Conservation (phyloP, 129 eudicot species). For the Arctium minus region DNA sequence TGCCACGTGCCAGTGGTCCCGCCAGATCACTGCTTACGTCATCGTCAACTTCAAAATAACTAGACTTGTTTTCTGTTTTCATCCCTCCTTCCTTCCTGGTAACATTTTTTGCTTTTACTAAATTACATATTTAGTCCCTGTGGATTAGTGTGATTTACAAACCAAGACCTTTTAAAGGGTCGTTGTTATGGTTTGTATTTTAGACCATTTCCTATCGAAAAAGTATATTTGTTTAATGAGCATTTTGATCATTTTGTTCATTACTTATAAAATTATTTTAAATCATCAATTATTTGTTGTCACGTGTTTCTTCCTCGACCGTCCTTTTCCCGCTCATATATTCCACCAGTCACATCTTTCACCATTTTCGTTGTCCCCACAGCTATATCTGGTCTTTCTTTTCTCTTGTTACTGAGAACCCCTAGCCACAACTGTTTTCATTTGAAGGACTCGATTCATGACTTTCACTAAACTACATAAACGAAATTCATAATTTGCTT, state of each 20-base stretch:
- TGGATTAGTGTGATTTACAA: not conserved
- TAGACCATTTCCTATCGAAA: not conserved
- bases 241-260: not conserved
- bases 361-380: not conserved
- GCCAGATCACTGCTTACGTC: not conserved
- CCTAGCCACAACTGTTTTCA: not conserved
- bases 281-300: not conserved
- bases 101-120: not conserved
- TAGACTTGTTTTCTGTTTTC: not conserved
- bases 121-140: not conserved
- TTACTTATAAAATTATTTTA: not conserved
- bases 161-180: not conserved
- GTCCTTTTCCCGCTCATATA: not conserved
- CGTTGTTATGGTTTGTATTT: not conserved
- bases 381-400: not conserved
- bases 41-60: not conserved
- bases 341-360: not conserved
- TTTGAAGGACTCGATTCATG: not conserved
- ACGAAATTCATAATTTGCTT: too few species aligned
- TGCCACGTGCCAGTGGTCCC: conserved; percentile 30
- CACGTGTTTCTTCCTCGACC: not conserved
- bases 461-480: not conserved
- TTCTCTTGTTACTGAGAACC: not conserved
- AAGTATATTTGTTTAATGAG: not conserved
- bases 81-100: not conserved